Evolutionary conservation across 140 eudicot species (phyloP), one percentile per base, ranked within the genome.

Genomic region (Erigeron philadelphicus): DNA sequence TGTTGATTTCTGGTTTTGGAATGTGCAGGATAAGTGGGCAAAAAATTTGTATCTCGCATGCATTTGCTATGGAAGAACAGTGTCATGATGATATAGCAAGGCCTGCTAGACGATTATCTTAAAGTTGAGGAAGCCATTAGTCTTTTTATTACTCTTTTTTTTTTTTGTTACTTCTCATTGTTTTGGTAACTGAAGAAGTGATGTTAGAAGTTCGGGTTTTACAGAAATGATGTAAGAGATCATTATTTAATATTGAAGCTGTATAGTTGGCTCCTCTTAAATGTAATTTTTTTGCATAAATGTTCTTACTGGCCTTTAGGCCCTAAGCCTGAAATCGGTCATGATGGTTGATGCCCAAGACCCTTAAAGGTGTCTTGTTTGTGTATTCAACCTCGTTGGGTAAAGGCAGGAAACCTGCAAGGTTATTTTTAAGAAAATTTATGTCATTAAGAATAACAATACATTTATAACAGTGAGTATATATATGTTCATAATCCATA

Each of bases 21-120:
- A 40, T 38, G 19, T 80, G 79, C 79, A 88, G 96, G 96, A 86
- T 19, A 88, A 88, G 78, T 88, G 96, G 96, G 88, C 86, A 3
- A 88, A 86, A 67, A 88, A 88, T 81, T 74, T 88, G 47, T 88
- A 88, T 68, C 90, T 88, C 44, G 85, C 94, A 21, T 84, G 86
- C 64, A 72, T 88, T 61, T 88, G 96, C 83, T 86, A 88, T 64
- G 96, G 96, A 43, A 78, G 96, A 58, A 88, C 96, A 4, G 90
- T 83, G 42, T 45, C 49, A 6, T 53, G 59, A 53, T 53, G 59
- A 53, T 13, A 50, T 53, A 53, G 23, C 25, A 16, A 16, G 59
- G 23, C 4, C 25, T 9, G 9, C 1, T 15, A 53, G 59, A 53
- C 11, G 1, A 53, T n/a, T 16, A 7, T 53, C 59, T 16, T 19